Conservation (phyloP, 2,329 filamentous ascomycete genomes). For the Thielaviopsis punctulata region DNA sequence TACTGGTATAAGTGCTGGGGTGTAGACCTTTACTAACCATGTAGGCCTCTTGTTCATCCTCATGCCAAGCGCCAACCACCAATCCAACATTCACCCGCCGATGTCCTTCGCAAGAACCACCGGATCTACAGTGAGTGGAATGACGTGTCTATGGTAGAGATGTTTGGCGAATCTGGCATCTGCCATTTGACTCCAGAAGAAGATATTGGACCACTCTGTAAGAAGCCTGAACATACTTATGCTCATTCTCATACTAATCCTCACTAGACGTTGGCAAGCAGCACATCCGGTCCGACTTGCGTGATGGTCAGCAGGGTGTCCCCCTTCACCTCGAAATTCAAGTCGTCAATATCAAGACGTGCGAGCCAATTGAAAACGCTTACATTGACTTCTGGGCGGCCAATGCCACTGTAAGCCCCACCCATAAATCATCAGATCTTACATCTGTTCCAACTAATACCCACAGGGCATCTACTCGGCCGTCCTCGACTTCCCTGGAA, state of each 20-base stretch:
- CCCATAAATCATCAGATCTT: not conserved
- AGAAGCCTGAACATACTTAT: not conserved
- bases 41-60: conserved; percentile 10
- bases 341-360: conserved; percentile 15
- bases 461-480: conserved; percentile 22
- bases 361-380: conserved; percentile 13
- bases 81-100: conserved; percentile 6
- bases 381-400: conserved; percentile 16
- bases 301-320: conserved; percentile 13
- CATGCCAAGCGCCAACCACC: conserved; percentile 1
- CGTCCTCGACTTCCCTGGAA: conserved; percentile 17
- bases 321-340: conserved; percentile 15
- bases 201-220: conserved; percentile 32
- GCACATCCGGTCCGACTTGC: conserved; percentile 13
- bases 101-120: conserved; percentile 21
- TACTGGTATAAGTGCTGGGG: not conserved
- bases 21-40: not conserved
- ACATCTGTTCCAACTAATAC: not conserved
- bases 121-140: conserved; percentile 19
- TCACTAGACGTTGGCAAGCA: conserved; percentile 12
- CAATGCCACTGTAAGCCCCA: conserved; percentile 20
- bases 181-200: conserved; percentile 33
- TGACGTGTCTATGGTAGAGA: conserved; percentile 17
- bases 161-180: conserved; percentile 24
- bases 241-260: not conserved